phyloP scores from a whole-genome alignment of 352 stramenopile genomes.

The Thraustochytrium striatum region DNA sequence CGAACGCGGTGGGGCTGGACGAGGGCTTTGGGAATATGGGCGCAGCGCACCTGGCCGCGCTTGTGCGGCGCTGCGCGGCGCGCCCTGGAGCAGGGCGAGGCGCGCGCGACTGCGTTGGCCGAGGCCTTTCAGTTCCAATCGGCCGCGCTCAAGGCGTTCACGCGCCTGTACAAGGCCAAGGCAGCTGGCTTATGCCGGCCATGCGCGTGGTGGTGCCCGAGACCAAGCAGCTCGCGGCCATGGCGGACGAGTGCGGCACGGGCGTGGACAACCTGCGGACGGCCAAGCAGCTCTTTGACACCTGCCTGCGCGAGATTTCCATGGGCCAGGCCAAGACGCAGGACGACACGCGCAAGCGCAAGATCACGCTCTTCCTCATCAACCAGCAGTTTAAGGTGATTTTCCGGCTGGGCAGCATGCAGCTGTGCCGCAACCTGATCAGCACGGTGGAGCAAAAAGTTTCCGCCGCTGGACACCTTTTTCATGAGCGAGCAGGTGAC shows the following conservation, averaged over 20 bases:
- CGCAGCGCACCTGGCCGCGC: too few relatives aligned
- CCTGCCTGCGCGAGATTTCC: constrained; percentile 12
- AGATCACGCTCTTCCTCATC: constrained; percentile 37
- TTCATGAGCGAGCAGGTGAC: constrained; percentile 19
- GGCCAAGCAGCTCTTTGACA: constrained; percentile 34
- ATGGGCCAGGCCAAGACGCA: constrained; percentile 14
- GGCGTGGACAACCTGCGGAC: not conserved
- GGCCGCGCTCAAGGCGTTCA: not conserved
- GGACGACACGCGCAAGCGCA: constrained; percentile 6
- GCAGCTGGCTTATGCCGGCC: constrained; percentile 6
- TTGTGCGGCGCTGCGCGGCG: not conserved
- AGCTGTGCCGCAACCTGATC: constrained; percentile 43
- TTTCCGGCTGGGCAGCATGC: constrained; percentile 37
- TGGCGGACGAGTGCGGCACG: not conserved
- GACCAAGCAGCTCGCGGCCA: not conserved
- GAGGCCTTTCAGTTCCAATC: not conserved
- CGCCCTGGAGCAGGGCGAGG: not conserved
- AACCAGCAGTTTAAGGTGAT: constrained; percentile 47
- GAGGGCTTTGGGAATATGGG: too few relatives aligned
- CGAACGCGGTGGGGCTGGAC: too few relatives aligned
- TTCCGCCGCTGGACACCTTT: constrained; percentile 43
- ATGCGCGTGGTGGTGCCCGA: constrained; percentile 2
- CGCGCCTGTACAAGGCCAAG: not conserved
- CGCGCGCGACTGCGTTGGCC: not conserved
- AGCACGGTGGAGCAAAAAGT: constrained; percentile 11